Evolutionary conservation across 257 asterid genomes (phyloP).

Genomic region (Solanum infundibuliforme): DNA sequence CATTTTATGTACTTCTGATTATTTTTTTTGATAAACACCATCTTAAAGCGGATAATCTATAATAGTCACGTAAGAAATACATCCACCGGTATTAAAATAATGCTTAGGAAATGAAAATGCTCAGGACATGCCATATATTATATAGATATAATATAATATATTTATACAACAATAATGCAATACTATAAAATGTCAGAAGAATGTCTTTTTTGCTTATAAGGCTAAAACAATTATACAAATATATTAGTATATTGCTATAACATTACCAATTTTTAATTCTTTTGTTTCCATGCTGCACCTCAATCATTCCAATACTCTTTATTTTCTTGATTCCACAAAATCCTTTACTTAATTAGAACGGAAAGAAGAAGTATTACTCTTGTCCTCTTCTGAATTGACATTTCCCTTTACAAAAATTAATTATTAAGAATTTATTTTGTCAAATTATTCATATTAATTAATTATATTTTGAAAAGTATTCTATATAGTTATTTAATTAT

Average conservation of each 20-base stretch:
- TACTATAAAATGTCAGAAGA: neutral
- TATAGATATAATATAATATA: neutral
- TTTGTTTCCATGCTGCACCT: too few relatives aligned
- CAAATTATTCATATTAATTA: neutral
- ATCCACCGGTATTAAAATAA: too few relatives aligned
- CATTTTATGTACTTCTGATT: too few relatives aligned
- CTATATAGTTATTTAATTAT: neutral
- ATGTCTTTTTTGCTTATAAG: neutral
- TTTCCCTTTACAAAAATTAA: neutral
- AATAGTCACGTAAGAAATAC: too few relatives aligned
- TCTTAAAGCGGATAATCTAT: too few relatives aligned
- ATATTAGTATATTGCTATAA: neutral
- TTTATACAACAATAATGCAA: neutral
- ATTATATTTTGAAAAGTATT: neutral
- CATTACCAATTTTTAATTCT: too few relatives aligned
- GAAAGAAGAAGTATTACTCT: too few relatives aligned
- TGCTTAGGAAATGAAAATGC: neutral
- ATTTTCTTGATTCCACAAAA: too few relatives aligned
- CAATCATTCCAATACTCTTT: too few relatives aligned
- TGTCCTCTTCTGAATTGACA: neutral
- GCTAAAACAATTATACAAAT: neutral
- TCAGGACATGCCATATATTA: neutral
- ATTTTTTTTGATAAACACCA: too few relatives aligned
- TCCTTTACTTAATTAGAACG: too few relatives aligned
- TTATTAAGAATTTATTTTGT: neutral